Percentiles rank a stretch among this genome's conserved stretches.
Conservation (phyloP, 768 basidiomycete species). For the Hericium erinaceus region DNA sequence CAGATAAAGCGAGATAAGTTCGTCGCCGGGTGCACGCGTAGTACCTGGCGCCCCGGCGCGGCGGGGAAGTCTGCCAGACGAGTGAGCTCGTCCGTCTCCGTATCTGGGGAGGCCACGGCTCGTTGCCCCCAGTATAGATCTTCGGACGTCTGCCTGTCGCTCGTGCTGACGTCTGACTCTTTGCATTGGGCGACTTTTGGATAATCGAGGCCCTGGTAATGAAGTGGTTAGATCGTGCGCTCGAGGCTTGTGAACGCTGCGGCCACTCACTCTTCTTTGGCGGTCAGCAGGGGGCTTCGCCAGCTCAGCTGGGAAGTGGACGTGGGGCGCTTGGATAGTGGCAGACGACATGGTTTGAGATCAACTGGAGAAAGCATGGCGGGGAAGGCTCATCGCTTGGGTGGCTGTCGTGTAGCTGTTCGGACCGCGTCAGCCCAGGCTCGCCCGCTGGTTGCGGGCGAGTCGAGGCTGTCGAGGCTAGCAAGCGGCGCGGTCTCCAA, state of each 20-base stretch:
- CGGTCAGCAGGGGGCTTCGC: conserved; percentile 24
- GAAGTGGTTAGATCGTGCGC: neutral
- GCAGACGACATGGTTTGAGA: conserved; percentile 7
- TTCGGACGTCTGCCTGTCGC: conserved; percentile 23
- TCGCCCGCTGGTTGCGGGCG: too few relatives aligned
- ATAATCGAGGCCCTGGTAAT: conserved; percentile 23
- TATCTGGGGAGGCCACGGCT: conserved; percentile 19
- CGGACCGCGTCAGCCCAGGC: neutral
- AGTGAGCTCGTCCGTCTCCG: neutral
- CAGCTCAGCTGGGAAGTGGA: conserved; percentile 26
- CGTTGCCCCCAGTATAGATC: conserved; percentile 31
- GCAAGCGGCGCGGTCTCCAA: neutral
- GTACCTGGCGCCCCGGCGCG: too few relatives aligned
- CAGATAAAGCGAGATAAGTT: neutral
- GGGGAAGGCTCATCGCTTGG: neutral
- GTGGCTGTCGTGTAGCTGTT: neutral
- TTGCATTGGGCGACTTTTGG: conserved; percentile 32
- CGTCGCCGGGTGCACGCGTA: too few relatives aligned
- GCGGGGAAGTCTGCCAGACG: too few relatives aligned
- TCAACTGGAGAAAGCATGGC: conserved; percentile 1
- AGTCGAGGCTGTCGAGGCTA: neutral
- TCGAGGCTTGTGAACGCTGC: neutral
- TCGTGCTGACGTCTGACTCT: conserved; percentile 18
- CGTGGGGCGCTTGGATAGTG: conserved; percentile 14
- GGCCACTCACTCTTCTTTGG: conserved; percentile 21